Evolutionary conservation across 371 early-diverging fungal species (phyloP).

Genomic region (Mortierella sp.): DNA sequence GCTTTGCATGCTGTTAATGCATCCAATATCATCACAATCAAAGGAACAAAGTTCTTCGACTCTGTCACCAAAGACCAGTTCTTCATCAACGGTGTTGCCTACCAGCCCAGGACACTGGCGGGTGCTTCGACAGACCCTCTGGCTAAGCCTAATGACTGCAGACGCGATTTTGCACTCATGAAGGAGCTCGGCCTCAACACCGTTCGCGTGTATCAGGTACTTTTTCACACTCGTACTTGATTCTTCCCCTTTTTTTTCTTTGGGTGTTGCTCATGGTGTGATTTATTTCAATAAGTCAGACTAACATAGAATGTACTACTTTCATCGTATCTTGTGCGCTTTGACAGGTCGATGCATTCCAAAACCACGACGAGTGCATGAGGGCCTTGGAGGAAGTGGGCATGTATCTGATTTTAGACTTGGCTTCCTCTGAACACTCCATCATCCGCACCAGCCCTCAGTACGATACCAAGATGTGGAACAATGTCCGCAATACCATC

Average conservation of each 20-base stretch:
- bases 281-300: background rate
- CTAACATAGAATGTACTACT: background rate
- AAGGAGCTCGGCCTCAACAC: conserved; percentile 80
- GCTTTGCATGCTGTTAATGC: conserved; percentile 28
- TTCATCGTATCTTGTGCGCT: background rate
- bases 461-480: conserved; percentile 71
- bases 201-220: conserved; percentile 82
- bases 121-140: conserved; percentile 68
- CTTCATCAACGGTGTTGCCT: conserved; percentile 85
- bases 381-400: conserved; percentile 75
- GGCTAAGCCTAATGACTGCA: conserved; percentile 71
- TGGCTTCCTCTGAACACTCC: conserved; percentile 73
- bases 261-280: background rate
- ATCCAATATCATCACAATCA: conserved; percentile 74
- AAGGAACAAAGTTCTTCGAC: conserved; percentile 82
- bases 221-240: background rate
- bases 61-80: conserved; percentile 80
- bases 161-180: conserved; percentile 77
- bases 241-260: background rate
- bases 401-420: conserved; percentile 80
- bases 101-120: conserved; percentile 72
- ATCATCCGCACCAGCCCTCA: conserved; percentile 76
- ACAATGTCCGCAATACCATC: conserved; percentile 70
- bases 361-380: conserved; percentile 85
- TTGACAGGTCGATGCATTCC: conserved; percentile 66